Conservation (phyloP, 345 rosid genomes). For the Acer campestre region DNA sequence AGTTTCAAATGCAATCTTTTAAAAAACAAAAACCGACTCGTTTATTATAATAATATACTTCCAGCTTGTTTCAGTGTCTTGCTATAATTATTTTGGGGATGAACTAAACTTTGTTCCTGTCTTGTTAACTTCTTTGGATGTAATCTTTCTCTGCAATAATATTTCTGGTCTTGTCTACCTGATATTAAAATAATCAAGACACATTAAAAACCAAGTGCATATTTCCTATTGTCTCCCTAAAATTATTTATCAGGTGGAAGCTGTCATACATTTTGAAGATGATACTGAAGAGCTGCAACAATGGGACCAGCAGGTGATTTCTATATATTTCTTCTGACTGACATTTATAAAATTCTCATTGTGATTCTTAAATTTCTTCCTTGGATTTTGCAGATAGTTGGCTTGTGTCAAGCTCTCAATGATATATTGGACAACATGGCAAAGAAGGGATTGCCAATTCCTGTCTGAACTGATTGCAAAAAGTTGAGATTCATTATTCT, state of each 20-base stretch:
- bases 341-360: neutral
- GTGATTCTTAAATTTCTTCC: conserved; percentile 6
- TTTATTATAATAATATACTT: neutral
- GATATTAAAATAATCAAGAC: neutral
- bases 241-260: conserved; percentile 70
- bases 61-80: neutral
- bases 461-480: conserved; percentile 48
- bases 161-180: neutral
- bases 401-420: conserved; percentile 89
- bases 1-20: neutral
- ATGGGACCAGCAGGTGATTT: conserved; percentile 95
- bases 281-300: conserved; percentile 92
- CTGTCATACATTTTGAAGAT: conserved; percentile 95
- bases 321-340: neutral
- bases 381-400: conserved; percentile 67
- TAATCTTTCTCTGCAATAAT: neutral
- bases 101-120: neutral
- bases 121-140: neutral
- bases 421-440: conserved; percentile 93
- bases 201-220: neutral
- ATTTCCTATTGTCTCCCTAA: neutral
- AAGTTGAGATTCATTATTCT: conserved; percentile 6
- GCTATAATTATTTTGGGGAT: neutral
- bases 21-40: neutral
- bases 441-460: conserved; percentile 81